A percentile compares a stretch with the other conserved stretches of the same genome.
These are phyloP conservation scores for Cryphonectria radicalis DNA, from an alignment of 2,329 filamentous ascomycete genomes.

Conservation along the genomic window DNA sequence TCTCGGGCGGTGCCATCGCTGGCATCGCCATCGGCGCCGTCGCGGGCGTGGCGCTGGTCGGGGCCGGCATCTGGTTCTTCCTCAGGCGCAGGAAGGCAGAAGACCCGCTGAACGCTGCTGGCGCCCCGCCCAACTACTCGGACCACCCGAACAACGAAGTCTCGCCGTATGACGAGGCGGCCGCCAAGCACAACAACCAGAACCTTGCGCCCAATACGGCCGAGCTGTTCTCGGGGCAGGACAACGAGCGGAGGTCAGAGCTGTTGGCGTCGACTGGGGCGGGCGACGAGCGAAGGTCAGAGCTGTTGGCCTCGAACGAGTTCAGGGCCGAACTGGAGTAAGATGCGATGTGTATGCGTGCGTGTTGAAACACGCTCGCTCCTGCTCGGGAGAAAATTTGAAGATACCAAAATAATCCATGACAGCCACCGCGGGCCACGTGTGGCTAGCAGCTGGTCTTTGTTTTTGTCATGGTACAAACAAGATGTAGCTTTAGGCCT, in stretches of 20 bases:
- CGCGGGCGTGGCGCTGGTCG: conserved; percentile 28
- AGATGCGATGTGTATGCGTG: not conserved
- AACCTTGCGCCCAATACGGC: not conserved
- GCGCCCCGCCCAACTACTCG: not conserved
- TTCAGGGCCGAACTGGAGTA: conserved; percentile 7
- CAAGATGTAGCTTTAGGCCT: not conserved
- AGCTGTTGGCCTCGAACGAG: not conserved
- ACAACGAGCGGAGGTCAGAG: not conserved
- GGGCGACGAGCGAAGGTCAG: not conserved
- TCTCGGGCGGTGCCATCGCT: conserved; percentile 36
- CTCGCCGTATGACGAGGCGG: conserved; percentile 8
- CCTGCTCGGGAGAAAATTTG: not conserved
- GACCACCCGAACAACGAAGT: not conserved
- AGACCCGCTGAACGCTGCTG: not conserved
- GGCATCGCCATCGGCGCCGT: conserved; percentile 32
- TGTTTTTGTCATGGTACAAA: not conserved
- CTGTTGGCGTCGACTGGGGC: conserved; percentile 1
- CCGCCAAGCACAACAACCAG: not conserved
- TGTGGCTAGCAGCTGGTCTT: not conserved
- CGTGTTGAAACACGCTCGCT: not conserved
- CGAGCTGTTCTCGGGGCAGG: conserved; percentile 3
- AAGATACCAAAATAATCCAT: not conserved
- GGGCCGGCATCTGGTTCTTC: conserved; percentile 34
- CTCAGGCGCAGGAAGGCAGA: conserved; percentile 24
- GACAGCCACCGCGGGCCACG: not conserved